phyloP scores from a whole-genome alignment of 2,329 filamentous ascomycete genomes.

The Dactylellina drechsleri region DNA sequence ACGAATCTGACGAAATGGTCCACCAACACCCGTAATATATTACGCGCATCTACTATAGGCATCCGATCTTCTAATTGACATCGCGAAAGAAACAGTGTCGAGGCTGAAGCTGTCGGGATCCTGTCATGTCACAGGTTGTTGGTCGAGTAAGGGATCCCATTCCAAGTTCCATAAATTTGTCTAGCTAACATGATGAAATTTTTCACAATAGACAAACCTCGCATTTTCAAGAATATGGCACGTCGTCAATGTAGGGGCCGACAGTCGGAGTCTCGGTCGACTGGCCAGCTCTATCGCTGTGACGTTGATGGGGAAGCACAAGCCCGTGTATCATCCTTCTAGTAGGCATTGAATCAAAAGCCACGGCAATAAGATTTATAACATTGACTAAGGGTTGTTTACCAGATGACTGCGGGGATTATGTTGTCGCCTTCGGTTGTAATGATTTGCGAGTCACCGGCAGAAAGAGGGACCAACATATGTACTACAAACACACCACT shows the following conservation, averaged over 20 bases:
- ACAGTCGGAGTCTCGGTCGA: conserved; percentile 83
- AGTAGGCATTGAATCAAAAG: conserved; percentile 61
- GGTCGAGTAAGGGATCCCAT: conserved; percentile 70
- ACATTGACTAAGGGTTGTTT: not conserved
- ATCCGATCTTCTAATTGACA: not conserved
- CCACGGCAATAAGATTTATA: not conserved
- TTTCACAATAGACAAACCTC: conserved; percentile 77
- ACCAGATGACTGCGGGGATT: conserved; percentile 89
- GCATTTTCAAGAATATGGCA: conserved; percentile 98
- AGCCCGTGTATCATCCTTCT: conserved; percentile 95
- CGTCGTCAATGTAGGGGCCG: conserved; percentile 77
- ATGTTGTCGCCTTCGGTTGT: conserved; percentile 93
- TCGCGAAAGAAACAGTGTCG: not conserved
- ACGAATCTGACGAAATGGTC: no score
- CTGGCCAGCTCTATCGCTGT: conserved; percentile 87
- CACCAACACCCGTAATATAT: not conserved
- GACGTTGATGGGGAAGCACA: conserved; percentile 97
- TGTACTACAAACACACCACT: conserved; percentile 94
- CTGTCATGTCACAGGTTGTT: conserved; percentile 79
- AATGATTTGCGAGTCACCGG: conserved; percentile 86
- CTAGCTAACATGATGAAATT: not conserved
- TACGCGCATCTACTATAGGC: not conserved
- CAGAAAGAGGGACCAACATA: conserved; percentile 91
- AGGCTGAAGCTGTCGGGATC: conserved; percentile 36
- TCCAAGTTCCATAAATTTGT: not conserved